Evolutionary conservation across 768 basidiomycete species (phyloP).

Genomic region (Boletus edulis): DNA sequence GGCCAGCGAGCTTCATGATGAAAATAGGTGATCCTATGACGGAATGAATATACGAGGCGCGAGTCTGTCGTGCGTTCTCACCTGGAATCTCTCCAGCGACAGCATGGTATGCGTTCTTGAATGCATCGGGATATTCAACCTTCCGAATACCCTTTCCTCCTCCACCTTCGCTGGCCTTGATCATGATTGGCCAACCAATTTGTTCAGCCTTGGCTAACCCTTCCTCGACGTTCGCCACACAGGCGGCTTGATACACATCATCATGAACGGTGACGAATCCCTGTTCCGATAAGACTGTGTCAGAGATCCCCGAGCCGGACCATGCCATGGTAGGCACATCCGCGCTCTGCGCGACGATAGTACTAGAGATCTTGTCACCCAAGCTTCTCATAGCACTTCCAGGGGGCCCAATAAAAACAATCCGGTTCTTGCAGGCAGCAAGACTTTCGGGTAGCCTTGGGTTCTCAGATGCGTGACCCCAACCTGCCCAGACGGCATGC

Average conservation of each 20-base stretch:
- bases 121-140: constrained; percentile 81
- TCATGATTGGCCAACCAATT: constrained; percentile 98
- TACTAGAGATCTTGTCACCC: constrained; percentile 99
- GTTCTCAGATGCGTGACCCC: constrained; percentile 99
- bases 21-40: constrained; percentile 90
- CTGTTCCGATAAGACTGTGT: constrained; percentile 77
- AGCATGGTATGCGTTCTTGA: constrained; percentile 93
- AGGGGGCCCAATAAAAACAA: constrained; percentile 98
- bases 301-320: constrained; percentile 93
- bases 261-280: constrained; percentile 97
- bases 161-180: constrained; percentile 98
- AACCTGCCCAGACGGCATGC: constrained; percentile 99
- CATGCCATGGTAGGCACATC: constrained; percentile 98
- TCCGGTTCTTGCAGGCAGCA: constrained; percentile 88
- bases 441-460: constrained; percentile 94
- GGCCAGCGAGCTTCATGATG: constrained; percentile 99
- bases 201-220: constrained; percentile 78
- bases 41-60: constrained; percentile 6
- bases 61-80: constrained; percentile 33
- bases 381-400: constrained; percentile 98
- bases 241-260: constrained; percentile 82
- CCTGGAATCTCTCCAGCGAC: constrained; percentile 97
- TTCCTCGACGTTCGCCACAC: constrained; percentile 84
- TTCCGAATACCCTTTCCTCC: constrained; percentile 99
- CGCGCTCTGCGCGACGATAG: constrained; percentile 97